Conservation (phyloP, 345 rosid species). For the Viola odorata region DNA sequence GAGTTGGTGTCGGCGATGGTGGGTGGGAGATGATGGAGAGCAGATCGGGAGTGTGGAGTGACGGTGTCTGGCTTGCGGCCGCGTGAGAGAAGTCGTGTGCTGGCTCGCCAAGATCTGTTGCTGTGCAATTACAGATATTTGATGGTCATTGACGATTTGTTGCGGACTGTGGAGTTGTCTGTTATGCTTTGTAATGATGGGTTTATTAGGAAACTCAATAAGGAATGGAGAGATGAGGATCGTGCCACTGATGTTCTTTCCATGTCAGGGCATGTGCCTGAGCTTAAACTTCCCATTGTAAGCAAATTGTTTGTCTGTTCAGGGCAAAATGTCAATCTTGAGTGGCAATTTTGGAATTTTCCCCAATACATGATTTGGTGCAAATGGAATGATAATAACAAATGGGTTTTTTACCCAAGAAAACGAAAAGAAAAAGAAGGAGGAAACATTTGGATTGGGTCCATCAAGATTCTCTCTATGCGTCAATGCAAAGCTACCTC, state of each 20-base stretch:
- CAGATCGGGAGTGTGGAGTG: too few species aligned
- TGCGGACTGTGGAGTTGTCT: slow-evolving; percentile 63
- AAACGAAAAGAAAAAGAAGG: neutral
- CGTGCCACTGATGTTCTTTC: slow-evolving; percentile 95
- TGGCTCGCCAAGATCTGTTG: neutral
- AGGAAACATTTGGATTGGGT: neutral
- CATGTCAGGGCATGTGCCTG: slow-evolving; percentile 79
- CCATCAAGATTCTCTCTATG: slow-evolving; percentile 10
- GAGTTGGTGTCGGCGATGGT: too few species aligned
- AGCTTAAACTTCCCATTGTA: slow-evolving; percentile 76
- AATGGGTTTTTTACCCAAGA: too few species aligned
- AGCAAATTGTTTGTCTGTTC: slow-evolving; percentile 13
- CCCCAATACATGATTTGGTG: too few species aligned
- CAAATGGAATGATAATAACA: too few species aligned
- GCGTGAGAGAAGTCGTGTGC: neutral
- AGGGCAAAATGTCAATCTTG: neutral
- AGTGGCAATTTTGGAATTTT: neutral
- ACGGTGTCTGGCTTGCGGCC: too few species aligned
- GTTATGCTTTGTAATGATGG: slow-evolving; percentile 81
- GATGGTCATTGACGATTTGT: neutral
- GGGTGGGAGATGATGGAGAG: too few species aligned
- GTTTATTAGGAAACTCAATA: slow-evolving; percentile 74
- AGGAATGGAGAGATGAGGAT: slow-evolving; percentile 95
- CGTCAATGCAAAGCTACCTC: slow-evolving; percentile 12
- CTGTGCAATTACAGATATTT: neutral